Percentiles rank a stretch among this genome's conserved stretches.
phyloP scores from a whole-genome alignment of 148 eudicot species.

The Vaccinium corymbosum region DNA sequence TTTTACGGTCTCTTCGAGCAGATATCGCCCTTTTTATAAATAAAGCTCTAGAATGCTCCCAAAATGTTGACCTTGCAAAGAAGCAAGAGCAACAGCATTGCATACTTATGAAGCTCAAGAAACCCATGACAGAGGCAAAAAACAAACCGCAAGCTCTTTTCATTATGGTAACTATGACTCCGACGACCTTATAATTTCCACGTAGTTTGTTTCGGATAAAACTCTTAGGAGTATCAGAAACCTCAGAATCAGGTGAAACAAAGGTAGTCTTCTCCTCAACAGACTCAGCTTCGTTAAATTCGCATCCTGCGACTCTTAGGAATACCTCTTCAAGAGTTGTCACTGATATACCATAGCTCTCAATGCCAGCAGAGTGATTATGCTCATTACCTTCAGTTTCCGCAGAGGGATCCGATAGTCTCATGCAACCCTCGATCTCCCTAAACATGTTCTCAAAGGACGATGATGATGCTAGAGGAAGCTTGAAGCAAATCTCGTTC shows the following conservation, averaged over 20 bases:
- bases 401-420: constrained; percentile 41
- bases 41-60: constrained; percentile 87
- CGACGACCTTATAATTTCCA: constrained; percentile 39
- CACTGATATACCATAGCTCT: constrained; percentile 95
- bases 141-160: constrained; percentile 49
- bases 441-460: constrained; percentile 86
- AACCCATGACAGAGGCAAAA: constrained; percentile 42
- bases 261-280: constrained; percentile 29
- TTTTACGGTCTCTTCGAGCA: constrained; percentile 83
- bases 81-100: constrained; percentile 72
- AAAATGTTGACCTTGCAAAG: constrained; percentile 69
- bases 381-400: constrained; percentile 31
- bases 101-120: constrained; percentile 50
- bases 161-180: constrained; percentile 38
- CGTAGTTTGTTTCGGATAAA: constrained; percentile 34
- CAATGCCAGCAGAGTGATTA: constrained; percentile 52
- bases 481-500: constrained; percentile 88
- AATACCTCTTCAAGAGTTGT: constrained; percentile 98
- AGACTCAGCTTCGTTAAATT: constrained; percentile 56
- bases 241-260: constrained; percentile 29
- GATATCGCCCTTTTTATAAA: constrained; percentile 79
- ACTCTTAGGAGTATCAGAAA: constrained; percentile 33
- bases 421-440: constrained; percentile 83
- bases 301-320: constrained; percentile 88
- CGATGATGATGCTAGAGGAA: constrained; percentile 83